Percentiles rank a stretch among this genome's conserved stretches.
These are phyloP conservation scores for Penicillium pulvis DNA, from an alignment of 495 filamentous ascomycete genomes.

Conservation along the genomic window DNA sequence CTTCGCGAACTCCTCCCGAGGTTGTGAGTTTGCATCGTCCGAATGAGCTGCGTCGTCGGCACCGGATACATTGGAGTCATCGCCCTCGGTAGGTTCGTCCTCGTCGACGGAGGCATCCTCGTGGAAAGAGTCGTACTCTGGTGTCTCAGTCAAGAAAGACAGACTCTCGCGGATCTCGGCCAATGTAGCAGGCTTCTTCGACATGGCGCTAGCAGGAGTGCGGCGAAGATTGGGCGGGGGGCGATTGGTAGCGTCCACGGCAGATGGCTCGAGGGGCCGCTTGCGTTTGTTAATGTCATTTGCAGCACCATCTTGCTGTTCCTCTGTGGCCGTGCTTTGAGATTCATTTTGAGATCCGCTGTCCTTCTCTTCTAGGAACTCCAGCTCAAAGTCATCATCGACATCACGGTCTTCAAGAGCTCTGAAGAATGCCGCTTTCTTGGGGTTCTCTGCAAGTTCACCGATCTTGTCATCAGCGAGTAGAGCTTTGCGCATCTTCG, in stretches of 20 bases:
- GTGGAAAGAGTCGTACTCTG: slow-evolving; percentile 56
- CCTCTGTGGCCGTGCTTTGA: slow-evolving; percentile 38
- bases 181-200: slow-evolving; percentile 67
- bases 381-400: slow-evolving; percentile 77
- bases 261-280: slow-evolving; percentile 48
- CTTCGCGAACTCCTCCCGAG: slow-evolving; percentile 36
- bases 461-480: slow-evolving; percentile 88
- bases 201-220: slow-evolving; percentile 54
- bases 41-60: slow-evolving; percentile 31
- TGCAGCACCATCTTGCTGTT: slow-evolving; percentile 27
- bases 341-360: slow-evolving; percentile 43
- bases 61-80: slow-evolving; percentile 41
- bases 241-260: slow-evolving; percentile 52
- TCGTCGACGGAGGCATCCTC: slow-evolving; percentile 46
- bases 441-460: slow-evolving; percentile 87
- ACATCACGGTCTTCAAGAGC: slow-evolving; percentile 82
- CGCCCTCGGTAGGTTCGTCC: slow-evolving; percentile 38
- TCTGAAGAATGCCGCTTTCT: slow-evolving; percentile 84
- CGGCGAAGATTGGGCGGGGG: slow-evolving; percentile 66
- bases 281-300: slow-evolving; percentile 55
- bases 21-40: slow-evolving; percentile 30
- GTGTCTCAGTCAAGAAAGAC: slow-evolving; percentile 79
- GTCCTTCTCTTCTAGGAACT: slow-evolving; percentile 65
- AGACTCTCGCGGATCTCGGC: slow-evolving; percentile 78
- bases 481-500: slow-evolving; percentile 87